Conservation (phyloP, 2,329 filamentous ascomycete genomes). For the Monosporascus sp. region DNA sequence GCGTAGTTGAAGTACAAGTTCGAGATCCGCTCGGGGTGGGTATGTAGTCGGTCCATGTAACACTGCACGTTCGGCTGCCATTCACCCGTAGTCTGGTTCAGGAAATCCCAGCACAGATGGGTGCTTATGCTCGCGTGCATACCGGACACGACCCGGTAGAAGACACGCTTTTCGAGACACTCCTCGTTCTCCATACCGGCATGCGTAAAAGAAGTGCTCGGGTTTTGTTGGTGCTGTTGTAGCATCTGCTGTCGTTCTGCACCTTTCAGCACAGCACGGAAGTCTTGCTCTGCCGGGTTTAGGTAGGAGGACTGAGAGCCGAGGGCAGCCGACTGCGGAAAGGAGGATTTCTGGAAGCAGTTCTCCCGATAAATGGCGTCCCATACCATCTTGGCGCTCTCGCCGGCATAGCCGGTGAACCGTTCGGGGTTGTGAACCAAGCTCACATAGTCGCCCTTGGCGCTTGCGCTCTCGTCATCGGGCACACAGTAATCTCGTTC, state of each 20-base stretch:
- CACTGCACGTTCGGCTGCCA: slow-evolving; percentile 90
- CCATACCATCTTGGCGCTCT: slow-evolving; percentile 86
- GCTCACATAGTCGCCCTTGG: slow-evolving; percentile 94
- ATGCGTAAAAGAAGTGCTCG: slow-evolving; percentile 54
- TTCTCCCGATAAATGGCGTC: slow-evolving; percentile 96
- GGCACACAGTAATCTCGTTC: slow-evolving; percentile 95
- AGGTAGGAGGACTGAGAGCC: slow-evolving; percentile 38
- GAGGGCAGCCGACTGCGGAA: slow-evolving; percentile 53
- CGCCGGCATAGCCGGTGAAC: slow-evolving; percentile 89
- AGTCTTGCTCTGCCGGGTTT: slow-evolving; percentile 53
- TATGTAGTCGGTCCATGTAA: slow-evolving; percentile 81
- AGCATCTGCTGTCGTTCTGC: slow-evolving; percentile 57
- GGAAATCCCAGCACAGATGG: slow-evolving; percentile 91
- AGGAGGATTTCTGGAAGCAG: slow-evolving; percentile 73
- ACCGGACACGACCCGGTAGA: slow-evolving; percentile 89
- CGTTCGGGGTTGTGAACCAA: slow-evolving; percentile 88
- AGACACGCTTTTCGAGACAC: slow-evolving; percentile 97
- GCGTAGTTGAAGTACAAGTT: slow-evolving; percentile 99
- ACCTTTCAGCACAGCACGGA: slow-evolving; percentile 55
- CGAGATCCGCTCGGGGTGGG: slow-evolving; percentile 82
- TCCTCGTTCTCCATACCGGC: slow-evolving; percentile 74
- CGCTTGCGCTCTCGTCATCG: slow-evolving; percentile 81
- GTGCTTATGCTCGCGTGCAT: slow-evolving; percentile 98
- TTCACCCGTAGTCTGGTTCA: slow-evolving; percentile 89
- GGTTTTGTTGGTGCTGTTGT: slow-evolving; percentile 50